Evolutionary conservation across 164 flowering plant species (phyloP).

Genomic region (Vitis riparia): DNA sequence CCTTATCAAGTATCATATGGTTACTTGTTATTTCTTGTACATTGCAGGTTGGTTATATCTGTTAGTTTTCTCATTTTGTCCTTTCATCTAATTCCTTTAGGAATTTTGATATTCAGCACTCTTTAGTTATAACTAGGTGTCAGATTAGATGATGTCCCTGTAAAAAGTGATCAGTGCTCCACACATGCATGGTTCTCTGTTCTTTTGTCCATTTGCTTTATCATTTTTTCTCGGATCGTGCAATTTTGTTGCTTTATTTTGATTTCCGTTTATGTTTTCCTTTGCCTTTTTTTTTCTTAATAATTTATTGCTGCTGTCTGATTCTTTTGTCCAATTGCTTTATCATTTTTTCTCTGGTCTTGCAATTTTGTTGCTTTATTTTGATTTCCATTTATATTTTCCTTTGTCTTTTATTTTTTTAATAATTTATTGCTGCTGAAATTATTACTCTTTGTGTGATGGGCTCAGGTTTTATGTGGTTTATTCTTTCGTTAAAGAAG

Average conservation of each 20-base stretch:
- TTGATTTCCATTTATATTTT: background rate
- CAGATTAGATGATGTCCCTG: no score
- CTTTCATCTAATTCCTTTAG: background rate
- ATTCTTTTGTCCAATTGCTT: no score
- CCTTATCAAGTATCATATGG: constrained; percentile 89
- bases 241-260: no score
- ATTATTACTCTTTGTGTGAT: background rate
- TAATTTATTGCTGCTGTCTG: background rate
- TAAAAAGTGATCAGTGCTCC: no score
- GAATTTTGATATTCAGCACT: background rate
- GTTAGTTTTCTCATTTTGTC: background rate
- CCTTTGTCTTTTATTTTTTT: background rate
- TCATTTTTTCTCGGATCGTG: no score
- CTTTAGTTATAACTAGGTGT: no score
- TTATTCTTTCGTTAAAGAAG: constrained; percentile 91
- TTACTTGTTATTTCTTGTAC: constrained; percentile 80
- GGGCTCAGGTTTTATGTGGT: constrained; percentile 89
- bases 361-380: no score
- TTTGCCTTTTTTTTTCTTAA: background rate
- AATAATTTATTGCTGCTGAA: constrained; percentile 6
- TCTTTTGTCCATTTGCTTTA: no score
- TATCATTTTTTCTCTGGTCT: no score
- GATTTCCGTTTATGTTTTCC: background rate
- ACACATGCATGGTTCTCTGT: no score
- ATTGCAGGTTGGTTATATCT: constrained; percentile 66